A percentile compares a stretch with the other conserved stretches of the same genome.
Evolutionary conservation across 2,329 filamentous ascomycete genomes (phyloP).

Genomic region (Calonectria pteridis): DNA sequence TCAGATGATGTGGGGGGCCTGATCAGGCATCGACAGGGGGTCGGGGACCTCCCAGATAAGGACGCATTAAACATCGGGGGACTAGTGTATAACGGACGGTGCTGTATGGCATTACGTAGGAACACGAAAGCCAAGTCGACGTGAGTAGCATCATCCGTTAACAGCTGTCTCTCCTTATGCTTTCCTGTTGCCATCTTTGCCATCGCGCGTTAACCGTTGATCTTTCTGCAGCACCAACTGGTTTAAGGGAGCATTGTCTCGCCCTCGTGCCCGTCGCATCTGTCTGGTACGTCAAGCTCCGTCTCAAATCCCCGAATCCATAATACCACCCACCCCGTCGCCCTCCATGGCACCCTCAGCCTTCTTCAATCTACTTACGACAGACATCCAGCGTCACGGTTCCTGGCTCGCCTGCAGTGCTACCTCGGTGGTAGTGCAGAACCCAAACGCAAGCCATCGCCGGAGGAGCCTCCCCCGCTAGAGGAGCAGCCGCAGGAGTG

Average conservation of each 20-base stretch:
- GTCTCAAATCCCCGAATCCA: neutral
- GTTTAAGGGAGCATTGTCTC: slow-evolving; percentile 5
- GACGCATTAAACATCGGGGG: slow-evolving; percentile 11
- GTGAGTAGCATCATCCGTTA: neutral
- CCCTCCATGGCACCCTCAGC: neutral
- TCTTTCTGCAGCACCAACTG: neutral
- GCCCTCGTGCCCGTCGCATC: neutral
- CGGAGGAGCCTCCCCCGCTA: slow-evolving; percentile 22
- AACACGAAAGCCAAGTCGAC: neutral
- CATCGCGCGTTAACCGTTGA: neutral
- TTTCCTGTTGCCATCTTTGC: neutral
- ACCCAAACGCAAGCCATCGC: slow-evolving; percentile 18
- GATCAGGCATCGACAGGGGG: slow-evolving; percentile 17
- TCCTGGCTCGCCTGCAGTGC: slow-evolving; percentile 5
- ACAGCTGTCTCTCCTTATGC: slow-evolving; percentile 1
- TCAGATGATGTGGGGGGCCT: slow-evolving; percentile 8
- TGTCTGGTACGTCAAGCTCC: slow-evolving; percentile 2
- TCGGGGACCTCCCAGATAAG: slow-evolving; percentile 4
- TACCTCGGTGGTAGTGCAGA: slow-evolving; percentile 11
- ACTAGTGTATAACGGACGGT: slow-evolving; percentile 3
- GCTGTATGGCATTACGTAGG: slow-evolving; percentile 4
- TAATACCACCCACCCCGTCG: neutral
- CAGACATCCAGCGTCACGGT: slow-evolving; percentile 9
- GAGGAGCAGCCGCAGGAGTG: slow-evolving; percentile 43
- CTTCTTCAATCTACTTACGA: neutral